A percentile compares a stretch with the other conserved stretches of the same genome.
phyloP scores from a whole-genome alignment of 345 rosid genomes.

The Conringia planisiliqua region DNA sequence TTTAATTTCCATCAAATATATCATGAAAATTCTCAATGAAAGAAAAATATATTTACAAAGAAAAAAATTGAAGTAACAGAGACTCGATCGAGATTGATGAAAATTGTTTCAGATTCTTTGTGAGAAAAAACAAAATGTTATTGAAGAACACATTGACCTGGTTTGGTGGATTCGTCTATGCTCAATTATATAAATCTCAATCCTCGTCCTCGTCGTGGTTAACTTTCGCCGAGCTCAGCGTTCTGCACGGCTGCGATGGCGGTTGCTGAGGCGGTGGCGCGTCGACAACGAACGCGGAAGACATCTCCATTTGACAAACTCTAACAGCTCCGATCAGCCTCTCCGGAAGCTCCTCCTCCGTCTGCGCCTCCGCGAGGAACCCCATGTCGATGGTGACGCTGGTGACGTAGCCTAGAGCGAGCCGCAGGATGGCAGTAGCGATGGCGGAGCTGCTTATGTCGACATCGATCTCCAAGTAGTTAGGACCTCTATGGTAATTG shows the following conservation, averaged over 20 bases:
- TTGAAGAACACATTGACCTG: background rate
- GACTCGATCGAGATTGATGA: background rate
- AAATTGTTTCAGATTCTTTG: background rate
- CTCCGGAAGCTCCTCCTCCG: slow-evolving; percentile 86
- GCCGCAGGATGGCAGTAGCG: slow-evolving; percentile 66
- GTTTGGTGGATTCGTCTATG: background rate
- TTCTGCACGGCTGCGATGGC: slow-evolving; percentile 22
- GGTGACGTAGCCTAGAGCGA: slow-evolving; percentile 76
- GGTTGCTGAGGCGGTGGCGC: slow-evolving; percentile 7
- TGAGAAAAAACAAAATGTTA: background rate
- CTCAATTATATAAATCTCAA: background rate
- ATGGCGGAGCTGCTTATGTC: slow-evolving; percentile 75
- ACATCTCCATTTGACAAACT: slow-evolving; percentile 89
- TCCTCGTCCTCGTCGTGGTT: slow-evolving; percentile 55
- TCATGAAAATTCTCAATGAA: background rate
- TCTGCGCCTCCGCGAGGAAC: slow-evolving; percentile 72
- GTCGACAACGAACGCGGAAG: slow-evolving; percentile 61
- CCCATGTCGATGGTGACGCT: slow-evolving; percentile 88
- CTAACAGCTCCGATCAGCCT: slow-evolving; percentile 76
- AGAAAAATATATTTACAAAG: slow-evolving; percentile 4
- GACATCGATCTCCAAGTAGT: slow-evolving; percentile 86
- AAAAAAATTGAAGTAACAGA: background rate
- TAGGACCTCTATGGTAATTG: slow-evolving; percentile 69
- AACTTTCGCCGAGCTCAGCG: slow-evolving; percentile 52
- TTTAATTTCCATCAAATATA: background rate